Base-by-base conservation (phyloP, 192 early-diverging fungal genomes). In the Spinellus fusiger region DNA sequence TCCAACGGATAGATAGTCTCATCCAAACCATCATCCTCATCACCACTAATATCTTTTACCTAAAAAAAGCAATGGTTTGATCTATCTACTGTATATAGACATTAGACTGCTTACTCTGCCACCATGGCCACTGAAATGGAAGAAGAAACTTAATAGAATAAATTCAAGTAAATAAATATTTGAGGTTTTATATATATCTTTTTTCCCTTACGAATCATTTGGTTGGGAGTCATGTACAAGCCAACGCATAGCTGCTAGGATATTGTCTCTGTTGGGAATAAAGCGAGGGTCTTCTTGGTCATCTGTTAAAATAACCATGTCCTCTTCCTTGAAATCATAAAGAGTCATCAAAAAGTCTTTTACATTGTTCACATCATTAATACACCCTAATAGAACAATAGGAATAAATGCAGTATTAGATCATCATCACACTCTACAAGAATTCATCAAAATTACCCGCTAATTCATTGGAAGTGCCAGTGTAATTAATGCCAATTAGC, bases 401-500 rank as follows among this genome's bases (percentile, higher is more conserved):
- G 35, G 18, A 54, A 26, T 18, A 37, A 5, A 25, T 29, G 22
- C 18, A 15, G 9, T 23, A 44, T 16, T 1, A 37, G 22, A 3
- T 33, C 27, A 20, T 22, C 5, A 49, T 18, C 5, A 38, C 5
- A 46, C 5, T 37, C 1, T 26, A 1, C 4, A 27, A n/a, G n/a
- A n/a, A 7, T 34, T 34, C 16, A 23, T 7, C 16, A 27, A 13
- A 37, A 49, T 37, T 47, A 74, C 74, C 75, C 62, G 64, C 73
- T 23, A 91, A 83, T 66, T 84, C 75, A 35, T 76, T 72, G 56
- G 72, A 74, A 48, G 80, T 76, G 32, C 80, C 76, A 52, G 81
- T 77, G 73, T 96, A 96, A 70, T 96, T 96, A 72, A 95, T 92
- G 26, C 94, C 94, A 59, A 97, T 86, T 35, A 97, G 77, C 32